These are phyloP conservation scores for Corchorus capsularis DNA, from an alignment of 345 rosid genomes.

Conservation along the genomic window DNA sequence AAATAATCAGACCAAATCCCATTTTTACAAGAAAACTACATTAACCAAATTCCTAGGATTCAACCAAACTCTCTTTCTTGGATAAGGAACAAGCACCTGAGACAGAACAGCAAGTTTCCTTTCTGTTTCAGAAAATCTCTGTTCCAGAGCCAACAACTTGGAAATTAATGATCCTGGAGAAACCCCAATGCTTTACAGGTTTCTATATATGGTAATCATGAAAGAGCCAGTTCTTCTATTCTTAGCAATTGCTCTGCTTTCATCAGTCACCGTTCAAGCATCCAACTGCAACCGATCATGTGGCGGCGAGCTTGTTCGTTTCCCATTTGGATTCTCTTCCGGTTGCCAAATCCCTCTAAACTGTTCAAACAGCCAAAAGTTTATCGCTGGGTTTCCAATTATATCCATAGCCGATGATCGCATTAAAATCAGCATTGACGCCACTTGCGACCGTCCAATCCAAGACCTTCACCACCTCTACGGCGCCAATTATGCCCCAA, in stretches of 20 bases:
- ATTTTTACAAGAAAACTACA: neutral
- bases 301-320: constrained; percentile 23
- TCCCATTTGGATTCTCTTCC: constrained; percentile 70
- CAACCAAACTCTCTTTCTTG: neutral
- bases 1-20: neutral
- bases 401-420: constrained; percentile 9
- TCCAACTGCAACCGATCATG: constrained; percentile 44
- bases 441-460: constrained; percentile 54
- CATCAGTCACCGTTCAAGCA: constrained; percentile 15
- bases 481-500: constrained; percentile 45
- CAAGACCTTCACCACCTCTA: constrained; percentile 40
- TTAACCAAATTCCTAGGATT: neutral
- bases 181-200: neutral
- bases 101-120: neutral
- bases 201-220: neutral
- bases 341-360: constrained; percentile 51
- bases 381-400: constrained; percentile 29
- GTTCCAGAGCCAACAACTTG: neutral
- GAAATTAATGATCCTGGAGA: too few relatives aligned
- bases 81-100: neutral
- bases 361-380: constrained; percentile 34
- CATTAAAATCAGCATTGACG: constrained; percentile 38
- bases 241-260: constrained; percentile 2
- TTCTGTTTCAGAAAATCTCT: neutral
- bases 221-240: constrained; percentile 15